Conservation (phyloP, 2,329 filamentous ascomycete species). For the Berkeleyomyces rouxiae region DNA sequence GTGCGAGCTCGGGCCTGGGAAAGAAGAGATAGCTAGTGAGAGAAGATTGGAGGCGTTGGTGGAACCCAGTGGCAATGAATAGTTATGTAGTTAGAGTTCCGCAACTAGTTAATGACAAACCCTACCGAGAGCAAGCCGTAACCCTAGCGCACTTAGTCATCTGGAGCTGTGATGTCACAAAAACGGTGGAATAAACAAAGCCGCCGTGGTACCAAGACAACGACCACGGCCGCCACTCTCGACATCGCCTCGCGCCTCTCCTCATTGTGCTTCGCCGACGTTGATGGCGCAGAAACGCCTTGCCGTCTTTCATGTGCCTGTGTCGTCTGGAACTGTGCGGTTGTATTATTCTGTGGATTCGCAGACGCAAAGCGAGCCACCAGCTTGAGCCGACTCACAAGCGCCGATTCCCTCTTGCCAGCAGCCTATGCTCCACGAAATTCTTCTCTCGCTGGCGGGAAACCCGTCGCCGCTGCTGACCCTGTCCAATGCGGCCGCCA, state of each 20-base stretch:
- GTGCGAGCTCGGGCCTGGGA: slow-evolving; percentile 16
- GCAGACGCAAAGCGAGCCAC: slow-evolving; percentile 4
- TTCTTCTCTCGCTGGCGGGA: slow-evolving; percentile 88
- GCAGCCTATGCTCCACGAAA: slow-evolving; percentile 82
- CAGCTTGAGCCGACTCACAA: not conserved
- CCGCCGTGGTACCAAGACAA: not conserved
- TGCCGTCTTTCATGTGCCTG: slow-evolving; percentile 5
- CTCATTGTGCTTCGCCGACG: not conserved
- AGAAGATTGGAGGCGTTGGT: not conserved
- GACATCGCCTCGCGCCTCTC: not conserved
- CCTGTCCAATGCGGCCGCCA: slow-evolving; percentile 15
- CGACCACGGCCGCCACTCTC: not conserved
- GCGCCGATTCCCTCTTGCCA: not conserved
- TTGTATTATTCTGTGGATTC: slow-evolving; percentile 13
- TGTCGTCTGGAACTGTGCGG: slow-evolving; percentile 13
- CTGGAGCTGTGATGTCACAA: not conserved
- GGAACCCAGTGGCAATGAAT: not conserved
- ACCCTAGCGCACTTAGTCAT: not conserved
- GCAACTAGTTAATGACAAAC: not conserved
- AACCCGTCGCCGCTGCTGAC: slow-evolving; percentile 73
- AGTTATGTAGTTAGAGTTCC: too few relatives aligned
- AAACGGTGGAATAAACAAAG: not conserved
- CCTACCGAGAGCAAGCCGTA: not conserved
- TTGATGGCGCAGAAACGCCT: not conserved
- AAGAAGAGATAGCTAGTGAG: slow-evolving; percentile 19